These are phyloP conservation scores for Coelastrella sp. DNA, from an alignment of 139 green algal genomes.

Conservation along the genomic window DNA sequence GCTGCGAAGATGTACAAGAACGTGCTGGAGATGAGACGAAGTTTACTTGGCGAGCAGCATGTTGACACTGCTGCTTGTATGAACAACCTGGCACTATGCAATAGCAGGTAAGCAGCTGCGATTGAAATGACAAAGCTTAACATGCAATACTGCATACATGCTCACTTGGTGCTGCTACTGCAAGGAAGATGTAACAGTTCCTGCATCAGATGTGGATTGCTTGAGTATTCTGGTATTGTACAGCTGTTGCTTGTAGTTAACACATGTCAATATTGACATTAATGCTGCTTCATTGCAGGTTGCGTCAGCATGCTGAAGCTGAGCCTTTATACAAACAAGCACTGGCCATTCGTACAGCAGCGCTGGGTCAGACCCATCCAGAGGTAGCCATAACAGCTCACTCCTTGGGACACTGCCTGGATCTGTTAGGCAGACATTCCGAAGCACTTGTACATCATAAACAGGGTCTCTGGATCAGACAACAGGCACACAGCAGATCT, in stretches of 20 bases:
- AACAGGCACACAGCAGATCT: neutral
- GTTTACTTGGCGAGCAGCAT: slow-evolving; percentile 20
- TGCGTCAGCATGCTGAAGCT: slow-evolving; percentile 20
- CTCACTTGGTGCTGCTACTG: too few relatives aligned
- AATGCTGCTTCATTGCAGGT: too few relatives aligned
- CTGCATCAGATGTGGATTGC: too few relatives aligned
- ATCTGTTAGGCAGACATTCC: neutral
- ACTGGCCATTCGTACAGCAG: neutral
- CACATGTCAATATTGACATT: too few relatives aligned
- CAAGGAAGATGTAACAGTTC: too few relatives aligned
- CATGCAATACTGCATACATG: too few relatives aligned
- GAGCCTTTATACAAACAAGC: slow-evolving; percentile 35
- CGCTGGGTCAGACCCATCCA: slow-evolving; percentile 28
- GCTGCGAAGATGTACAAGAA: slow-evolving; percentile 12
- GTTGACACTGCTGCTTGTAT: slow-evolving; percentile 26
- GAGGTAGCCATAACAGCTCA: slow-evolving; percentile 41
- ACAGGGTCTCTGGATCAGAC: slow-evolving; percentile 32
- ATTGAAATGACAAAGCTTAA: too few relatives aligned
- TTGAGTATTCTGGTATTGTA: too few relatives aligned
- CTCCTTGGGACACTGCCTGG: slow-evolving; percentile 33
- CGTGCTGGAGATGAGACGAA: slow-evolving; percentile 14
- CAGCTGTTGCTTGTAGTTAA: too few relatives aligned
- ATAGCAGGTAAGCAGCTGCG: slow-evolving; percentile 36
- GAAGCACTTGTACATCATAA: slow-evolving; percentile 41
- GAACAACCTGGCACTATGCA: slow-evolving; percentile 49